Conservation (phyloP, 2,329 filamentous ascomycete genomes). For the Colletotrichum navitas region DNA sequence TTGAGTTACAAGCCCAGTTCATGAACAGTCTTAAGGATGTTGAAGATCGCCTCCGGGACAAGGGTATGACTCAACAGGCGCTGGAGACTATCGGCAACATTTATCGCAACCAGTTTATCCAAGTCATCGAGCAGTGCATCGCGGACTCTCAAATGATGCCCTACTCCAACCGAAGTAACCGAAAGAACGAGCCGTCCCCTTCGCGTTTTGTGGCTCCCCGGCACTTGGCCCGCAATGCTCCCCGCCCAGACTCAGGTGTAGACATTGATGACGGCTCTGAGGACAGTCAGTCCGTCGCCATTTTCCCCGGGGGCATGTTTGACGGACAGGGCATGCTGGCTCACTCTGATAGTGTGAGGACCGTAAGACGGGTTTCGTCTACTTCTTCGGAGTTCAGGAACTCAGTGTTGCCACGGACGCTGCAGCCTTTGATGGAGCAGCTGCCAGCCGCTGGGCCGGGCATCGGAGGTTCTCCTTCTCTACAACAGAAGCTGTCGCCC, state of each 20-base stretch:
- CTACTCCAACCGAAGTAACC: constrained; percentile 57
- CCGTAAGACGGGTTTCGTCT: constrained; percentile 44
- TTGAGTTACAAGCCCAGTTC: constrained; percentile 53
- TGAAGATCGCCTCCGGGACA: constrained; percentile 52
- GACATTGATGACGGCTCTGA: constrained; percentile 56
- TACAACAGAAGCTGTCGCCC: constrained; percentile 9
- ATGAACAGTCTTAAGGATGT: constrained; percentile 51
- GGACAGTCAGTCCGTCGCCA: constrained; percentile 43
- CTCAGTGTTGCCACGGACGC: constrained; percentile 15
- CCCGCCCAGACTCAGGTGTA: constrained; percentile 55
- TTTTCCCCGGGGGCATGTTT: constrained; percentile 27
- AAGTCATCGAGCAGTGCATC: constrained; percentile 55
- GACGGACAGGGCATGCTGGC: constrained; percentile 40
- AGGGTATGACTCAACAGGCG: constrained; percentile 54
- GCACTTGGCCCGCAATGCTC: constrained; percentile 46
- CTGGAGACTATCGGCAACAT: constrained; percentile 55
- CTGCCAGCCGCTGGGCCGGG: constrained; percentile 5
- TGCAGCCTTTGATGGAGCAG: constrained; percentile 42
- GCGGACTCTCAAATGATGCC: constrained; percentile 53
- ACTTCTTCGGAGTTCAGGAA: constrained; percentile 36
- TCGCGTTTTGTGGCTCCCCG: constrained; percentile 34
- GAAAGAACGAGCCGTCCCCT: constrained; percentile 50
- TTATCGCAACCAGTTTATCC: constrained; percentile 57
- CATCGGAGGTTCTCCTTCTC: not conserved
- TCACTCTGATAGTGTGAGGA: constrained; percentile 51